A percentile compares a stretch with the other conserved stretches of the same genome.
Conservation (phyloP, 2,329 filamentous ascomycete genomes). For the Laburnicola sp. region DNA sequence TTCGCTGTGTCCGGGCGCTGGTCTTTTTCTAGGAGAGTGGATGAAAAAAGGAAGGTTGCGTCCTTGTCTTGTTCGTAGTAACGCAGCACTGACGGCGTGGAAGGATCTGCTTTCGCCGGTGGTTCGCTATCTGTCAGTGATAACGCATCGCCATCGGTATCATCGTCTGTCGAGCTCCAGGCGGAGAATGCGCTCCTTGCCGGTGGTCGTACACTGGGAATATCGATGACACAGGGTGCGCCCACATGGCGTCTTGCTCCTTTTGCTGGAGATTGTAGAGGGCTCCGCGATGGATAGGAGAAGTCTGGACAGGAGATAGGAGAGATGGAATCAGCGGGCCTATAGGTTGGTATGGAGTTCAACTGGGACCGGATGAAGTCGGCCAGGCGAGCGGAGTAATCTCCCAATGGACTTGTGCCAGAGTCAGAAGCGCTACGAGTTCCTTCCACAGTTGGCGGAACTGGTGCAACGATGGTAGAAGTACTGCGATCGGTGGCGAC, state of each 20-base stretch:
- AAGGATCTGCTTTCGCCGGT: constrained; percentile 20
- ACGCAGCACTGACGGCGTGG: constrained; percentile 35
- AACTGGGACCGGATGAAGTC: constrained; percentile 42
- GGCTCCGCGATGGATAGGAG: constrained; percentile 21
- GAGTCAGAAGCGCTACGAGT: constrained; percentile 8
- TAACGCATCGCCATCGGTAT: constrained; percentile 30
- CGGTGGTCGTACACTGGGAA: constrained; percentile 38
- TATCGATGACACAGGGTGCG: constrained; percentile 30
- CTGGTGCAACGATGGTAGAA: constrained; percentile 30
- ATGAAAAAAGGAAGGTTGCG: constrained; percentile 37
- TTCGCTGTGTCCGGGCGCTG: constrained; percentile 24
- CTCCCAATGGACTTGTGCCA: constrained; percentile 27
- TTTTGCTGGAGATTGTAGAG: constrained; percentile 28
- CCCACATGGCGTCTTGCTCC: constrained; percentile 21
- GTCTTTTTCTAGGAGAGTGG: constrained; percentile 31
- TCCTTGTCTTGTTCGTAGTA: constrained; percentile 34
- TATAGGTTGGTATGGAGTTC: constrained; percentile 40
- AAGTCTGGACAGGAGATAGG: constrained; percentile 40
- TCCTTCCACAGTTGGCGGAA: constrained; percentile 10
- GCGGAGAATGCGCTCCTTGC: constrained; percentile 41
- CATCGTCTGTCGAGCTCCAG: constrained; percentile 44
- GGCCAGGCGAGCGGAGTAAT: constrained; percentile 44
- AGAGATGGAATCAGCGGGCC: constrained; percentile 18
- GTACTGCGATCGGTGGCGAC: constrained; percentile 36
- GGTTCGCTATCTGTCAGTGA: constrained; percentile 19